Conservation (phyloP, 352 stramenopile species). For the Globisporangium cystogenes region DNA sequence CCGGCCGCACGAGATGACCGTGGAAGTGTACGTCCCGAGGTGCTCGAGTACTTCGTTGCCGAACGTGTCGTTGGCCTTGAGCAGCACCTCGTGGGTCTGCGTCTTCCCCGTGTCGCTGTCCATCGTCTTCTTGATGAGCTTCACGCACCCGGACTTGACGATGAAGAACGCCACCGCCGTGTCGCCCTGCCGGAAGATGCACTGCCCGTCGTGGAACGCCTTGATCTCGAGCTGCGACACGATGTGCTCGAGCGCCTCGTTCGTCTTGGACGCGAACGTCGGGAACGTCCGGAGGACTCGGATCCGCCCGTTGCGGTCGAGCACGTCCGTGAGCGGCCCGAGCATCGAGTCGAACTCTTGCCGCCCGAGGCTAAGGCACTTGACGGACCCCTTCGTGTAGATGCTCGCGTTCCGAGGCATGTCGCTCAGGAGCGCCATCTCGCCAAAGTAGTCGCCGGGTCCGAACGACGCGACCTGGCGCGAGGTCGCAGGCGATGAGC, state of each 20-base stretch:
- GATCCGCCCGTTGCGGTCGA: slow-evolving; percentile 66
- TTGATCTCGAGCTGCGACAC: slow-evolving; percentile 76
- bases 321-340: slow-evolving; percentile 63
- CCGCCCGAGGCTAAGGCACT: slow-evolving; percentile 61
- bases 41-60: slow-evolving; percentile 58
- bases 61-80: slow-evolving; percentile 78
- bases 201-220: slow-evolving; percentile 61
- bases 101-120: slow-evolving; percentile 25
- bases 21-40: slow-evolving; percentile 39
- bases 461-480: slow-evolving; percentile 49
- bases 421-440: slow-evolving; percentile 88
- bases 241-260: slow-evolving; percentile 59
- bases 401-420: slow-evolving; percentile 81
- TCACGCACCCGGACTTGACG: slow-evolving; percentile 71
- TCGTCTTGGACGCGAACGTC: slow-evolving; percentile 45
- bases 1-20: slow-evolving; percentile 51
- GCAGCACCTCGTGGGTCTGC: slow-evolving; percentile 33
- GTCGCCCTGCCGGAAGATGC: slow-evolving; percentile 51
- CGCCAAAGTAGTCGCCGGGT: slow-evolving; percentile 88
- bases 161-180: slow-evolving; percentile 65
- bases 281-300: slow-evolving; percentile 59
- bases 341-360: slow-evolving; percentile 79
- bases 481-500: neutral
- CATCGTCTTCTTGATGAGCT: slow-evolving; percentile 46
- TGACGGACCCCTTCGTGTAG: slow-evolving; percentile 51